Conservation (phyloP, 2,329 filamentous ascomycete genomes). For the Parascedosporium putredinis region DNA sequence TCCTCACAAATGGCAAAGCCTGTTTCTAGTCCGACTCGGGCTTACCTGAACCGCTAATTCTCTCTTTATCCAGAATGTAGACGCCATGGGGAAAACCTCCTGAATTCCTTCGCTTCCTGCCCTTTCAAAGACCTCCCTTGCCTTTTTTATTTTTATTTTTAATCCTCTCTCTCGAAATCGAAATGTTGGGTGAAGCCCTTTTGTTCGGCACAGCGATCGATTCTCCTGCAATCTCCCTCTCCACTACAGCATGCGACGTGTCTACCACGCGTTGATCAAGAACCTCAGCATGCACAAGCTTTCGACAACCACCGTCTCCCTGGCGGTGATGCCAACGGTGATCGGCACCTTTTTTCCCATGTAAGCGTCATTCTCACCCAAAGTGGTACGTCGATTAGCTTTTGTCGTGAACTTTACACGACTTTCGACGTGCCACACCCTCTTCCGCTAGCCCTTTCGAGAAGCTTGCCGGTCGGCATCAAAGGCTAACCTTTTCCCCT, state of each 20-base stretch:
- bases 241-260: background rate
- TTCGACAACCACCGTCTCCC: slow-evolving; percentile 70
- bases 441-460: background rate
- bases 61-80: background rate
- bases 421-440: background rate
- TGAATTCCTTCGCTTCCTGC: background rate
- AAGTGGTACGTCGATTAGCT: background rate
- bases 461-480: background rate
- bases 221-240: no score
- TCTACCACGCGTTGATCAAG: background rate
- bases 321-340: slow-evolving; percentile 79
- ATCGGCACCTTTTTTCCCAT: slow-evolving; percentile 82
- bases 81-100: background rate
- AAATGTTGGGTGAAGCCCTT: no score
- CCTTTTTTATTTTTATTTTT: background rate
- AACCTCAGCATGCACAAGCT: slow-evolving; percentile 41
- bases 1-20: no score
- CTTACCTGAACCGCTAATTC: no score
- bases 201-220: no score
- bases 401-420: background rate
- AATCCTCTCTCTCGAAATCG: background rate
- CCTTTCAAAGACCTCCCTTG: background rate
- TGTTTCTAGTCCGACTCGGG: background rate
- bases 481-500: background rate
- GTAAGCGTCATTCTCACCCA: slow-evolving; percentile 33